Evolutionary conservation across 1,139 yeast species (phyloP), one percentile per base, ranked within the genome.

Genomic region (Pichiaceae sp.): DNA sequence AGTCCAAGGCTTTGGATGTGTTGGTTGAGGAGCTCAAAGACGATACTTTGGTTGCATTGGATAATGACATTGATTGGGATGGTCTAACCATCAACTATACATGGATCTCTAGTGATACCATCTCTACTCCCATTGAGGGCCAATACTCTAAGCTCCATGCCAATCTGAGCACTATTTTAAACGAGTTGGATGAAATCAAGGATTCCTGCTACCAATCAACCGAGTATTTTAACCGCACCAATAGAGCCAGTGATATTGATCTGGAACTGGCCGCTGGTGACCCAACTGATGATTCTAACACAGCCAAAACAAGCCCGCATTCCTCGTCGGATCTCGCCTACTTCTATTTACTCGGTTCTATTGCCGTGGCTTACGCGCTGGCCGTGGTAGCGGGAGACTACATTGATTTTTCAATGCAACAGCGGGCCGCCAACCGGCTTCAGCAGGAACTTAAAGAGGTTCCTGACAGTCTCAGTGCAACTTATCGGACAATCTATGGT

Each of bases 81-180:
- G 3, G 24, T 2, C 8, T 48, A 31, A 35, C 35, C 11, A 33
- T 48, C 11, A 44, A 45, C 28, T 46, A 42, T 31, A 41, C 48
- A 3, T 46, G 49, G 50, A 42, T 47, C 7, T 7, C 7, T 21
- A 11, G 11, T 7, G 9, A 7, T 11, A 21, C 7, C 24, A 21
- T 21, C 11, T 7, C 7, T 21, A 21, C 24, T 11, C 9, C 7
- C 24, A 21, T 21, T 21, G 24, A 21, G 11, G 24, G 24, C 11
- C 7, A 21, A 21, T 21, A 21, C 11, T 21, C 24, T 11, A 21
- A 11, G 24, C 24, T 21, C 9, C 11, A 21, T 11, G 9, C 9
- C 24, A 21, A 21, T 11, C 24, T 21, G 24, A 21, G 24, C 11
- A 11, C 7, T 7, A 21, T 21, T 11, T 11, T 21, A 11, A 21